Percentiles rank a stretch among this genome's conserved stretches.
These are phyloP conservation scores for Candida verbasci DNA, from an alignment of 805 yeast species.

Conservation along the genomic window DNA sequence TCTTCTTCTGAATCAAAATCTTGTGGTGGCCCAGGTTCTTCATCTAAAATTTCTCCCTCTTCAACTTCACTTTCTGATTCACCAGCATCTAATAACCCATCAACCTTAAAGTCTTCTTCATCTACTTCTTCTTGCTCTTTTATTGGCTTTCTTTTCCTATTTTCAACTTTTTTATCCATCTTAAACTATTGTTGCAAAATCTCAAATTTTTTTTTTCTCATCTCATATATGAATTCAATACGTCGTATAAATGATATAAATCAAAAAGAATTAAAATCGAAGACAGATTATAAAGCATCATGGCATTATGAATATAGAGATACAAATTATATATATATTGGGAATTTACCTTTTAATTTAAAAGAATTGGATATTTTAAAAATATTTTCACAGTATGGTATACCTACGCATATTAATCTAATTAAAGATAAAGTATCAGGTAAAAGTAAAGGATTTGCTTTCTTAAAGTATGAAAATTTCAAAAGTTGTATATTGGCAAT, in stretches of 20 bases:
- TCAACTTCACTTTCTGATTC: slow-evolving; percentile 24
- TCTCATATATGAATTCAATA: slow-evolving; percentile 30
- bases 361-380: slow-evolving; percentile 73
- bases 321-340: slow-evolving; percentile 74
- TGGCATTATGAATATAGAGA: slow-evolving; percentile 88
- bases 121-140: slow-evolving; percentile 14
- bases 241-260: slow-evolving; percentile 52
- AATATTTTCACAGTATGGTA: slow-evolving; percentile 86
- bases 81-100: slow-evolving; percentile 36
- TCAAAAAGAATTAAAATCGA: slow-evolving; percentile 60
- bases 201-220: slow-evolving; percentile 4
- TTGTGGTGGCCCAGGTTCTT: slow-evolving; percentile 22
- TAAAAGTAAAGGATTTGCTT: slow-evolving; percentile 59
- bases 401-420: slow-evolving; percentile 71
- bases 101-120: slow-evolving; percentile 23
- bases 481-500: slow-evolving; percentile 79
- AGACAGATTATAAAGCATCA: slow-evolving; percentile 59
- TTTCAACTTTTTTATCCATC: slow-evolving; percentile 10
- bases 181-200: neutral
- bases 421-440: slow-evolving; percentile 51
- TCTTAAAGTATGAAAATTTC: slow-evolving; percentile 77
- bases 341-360: slow-evolving; percentile 59
- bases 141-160: slow-evolving; percentile 14
- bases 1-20: slow-evolving; percentile 55
- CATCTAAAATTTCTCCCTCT: slow-evolving; percentile 34